Evolutionary conservation across 768 basidiomycete species (phyloP).

Genomic region (Suillus brevipes): DNA sequence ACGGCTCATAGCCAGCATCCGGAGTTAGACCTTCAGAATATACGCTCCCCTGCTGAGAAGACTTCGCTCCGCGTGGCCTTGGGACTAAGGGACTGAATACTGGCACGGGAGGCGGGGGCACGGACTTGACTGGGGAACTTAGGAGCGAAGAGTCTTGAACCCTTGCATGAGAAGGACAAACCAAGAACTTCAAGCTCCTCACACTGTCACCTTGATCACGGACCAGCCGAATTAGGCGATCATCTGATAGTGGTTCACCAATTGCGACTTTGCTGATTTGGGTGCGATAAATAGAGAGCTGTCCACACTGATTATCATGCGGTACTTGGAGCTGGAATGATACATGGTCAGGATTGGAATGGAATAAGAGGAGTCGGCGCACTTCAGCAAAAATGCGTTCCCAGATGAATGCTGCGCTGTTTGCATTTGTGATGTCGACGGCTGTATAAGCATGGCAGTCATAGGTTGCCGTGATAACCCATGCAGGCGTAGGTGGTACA

Average conservation of each 20-base stretch:
- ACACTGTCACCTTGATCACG: conserved; percentile 69
- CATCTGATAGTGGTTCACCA: conserved; percentile 70
- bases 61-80: conserved; percentile 45
- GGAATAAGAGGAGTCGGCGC: conserved; percentile 18
- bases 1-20: conserved; percentile 67
- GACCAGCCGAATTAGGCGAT: conserved; percentile 72
- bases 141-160: conserved; percentile 54
- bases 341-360: conserved; percentile 9
- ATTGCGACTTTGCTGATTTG: conserved; percentile 80
- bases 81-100: conserved; percentile 50
- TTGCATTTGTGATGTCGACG: conserved; percentile 70
- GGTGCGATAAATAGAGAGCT: conserved; percentile 82
- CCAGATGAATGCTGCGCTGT: conserved; percentile 66
- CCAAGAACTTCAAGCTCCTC: conserved; percentile 83
- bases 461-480: conserved; percentile 64
- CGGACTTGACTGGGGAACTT: conserved; percentile 43
- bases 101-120: conserved; percentile 54
- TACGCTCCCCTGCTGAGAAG: conserved; percentile 66
- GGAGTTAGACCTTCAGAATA: conserved; percentile 63
- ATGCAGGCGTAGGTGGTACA: conserved; percentile 34
- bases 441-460: conserved; percentile 76
- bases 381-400: conserved; percentile 84
- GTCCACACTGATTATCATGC: conserved; percentile 74
- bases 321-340: conserved; percentile 65
- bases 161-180: conserved; percentile 62